phyloP scores from a whole-genome alignment of 306 rosid genomes.

The Lupinus albus region DNA sequence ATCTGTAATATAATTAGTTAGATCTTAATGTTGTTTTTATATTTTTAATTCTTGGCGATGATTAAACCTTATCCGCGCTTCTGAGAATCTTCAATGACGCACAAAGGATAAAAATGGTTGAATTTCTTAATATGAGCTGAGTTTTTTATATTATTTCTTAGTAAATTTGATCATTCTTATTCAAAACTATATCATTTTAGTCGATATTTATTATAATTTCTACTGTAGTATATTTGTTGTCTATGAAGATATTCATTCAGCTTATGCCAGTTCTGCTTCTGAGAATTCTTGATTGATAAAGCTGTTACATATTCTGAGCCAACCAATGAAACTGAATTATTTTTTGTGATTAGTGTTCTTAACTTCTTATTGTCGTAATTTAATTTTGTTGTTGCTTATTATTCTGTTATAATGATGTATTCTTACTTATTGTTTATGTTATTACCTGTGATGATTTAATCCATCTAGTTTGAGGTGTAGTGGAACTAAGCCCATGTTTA shows the following conservation, averaged over 20 bases:
- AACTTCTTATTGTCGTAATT: too few relatives aligned
- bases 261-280: constrained; percentile 99
- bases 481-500: constrained; percentile 63
- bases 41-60: constrained; percentile 43
- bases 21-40: neutral
- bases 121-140: constrained; percentile 87
- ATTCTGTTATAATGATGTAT: too few relatives aligned
- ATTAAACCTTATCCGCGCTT: constrained; percentile 65
- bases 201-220: neutral
- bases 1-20: constrained; percentile 30
- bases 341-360: too few relatives aligned
- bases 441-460: constrained; percentile 48
- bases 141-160: neutral
- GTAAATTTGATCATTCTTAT: neutral
- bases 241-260: constrained; percentile 69
- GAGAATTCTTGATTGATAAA: constrained; percentile 73
- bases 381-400: neutral
- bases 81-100: constrained; percentile 65
- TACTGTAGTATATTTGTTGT: neutral
- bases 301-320: constrained; percentile 81
- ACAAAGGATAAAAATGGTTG: constrained; percentile 53
- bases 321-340: too few relatives aligned
- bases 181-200: neutral
- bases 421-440: too few relatives aligned
- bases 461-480: constrained; percentile 58